These are phyloP conservation scores for Zymoseptoria brevis DNA, from an alignment of 2,329 filamentous ascomycete species.

Conservation along the genomic window DNA sequence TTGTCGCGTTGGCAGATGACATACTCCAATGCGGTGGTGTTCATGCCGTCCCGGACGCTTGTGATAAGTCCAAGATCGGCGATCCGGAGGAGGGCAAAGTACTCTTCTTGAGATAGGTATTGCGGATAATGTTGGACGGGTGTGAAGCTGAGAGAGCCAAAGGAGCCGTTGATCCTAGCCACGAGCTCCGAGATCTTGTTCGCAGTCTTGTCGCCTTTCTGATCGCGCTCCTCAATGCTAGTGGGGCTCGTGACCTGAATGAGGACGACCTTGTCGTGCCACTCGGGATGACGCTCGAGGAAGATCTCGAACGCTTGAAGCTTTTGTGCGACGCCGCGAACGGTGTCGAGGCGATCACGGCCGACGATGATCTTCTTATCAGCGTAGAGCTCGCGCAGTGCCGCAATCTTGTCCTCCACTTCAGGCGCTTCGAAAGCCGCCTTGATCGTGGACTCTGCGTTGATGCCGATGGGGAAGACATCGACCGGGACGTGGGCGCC, in stretches of 20 bases:
- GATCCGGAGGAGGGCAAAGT: constrained; percentile 84
- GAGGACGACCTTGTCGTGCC: constrained; percentile 83
- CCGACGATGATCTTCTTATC: constrained; percentile 94
- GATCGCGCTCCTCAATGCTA: constrained; percentile 64
- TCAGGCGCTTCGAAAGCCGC: constrained; percentile 61
- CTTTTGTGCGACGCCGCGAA: constrained; percentile 91
- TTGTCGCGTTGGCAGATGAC: constrained; percentile 83
- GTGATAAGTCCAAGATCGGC: constrained; percentile 92
- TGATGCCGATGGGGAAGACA: constrained; percentile 91
- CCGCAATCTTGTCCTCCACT: constrained; percentile 62
- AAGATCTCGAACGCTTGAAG: constrained; percentile 90
- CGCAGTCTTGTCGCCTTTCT: constrained; percentile 71
- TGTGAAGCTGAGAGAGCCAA: constrained; percentile 78
- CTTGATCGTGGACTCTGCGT: constrained; percentile 69
- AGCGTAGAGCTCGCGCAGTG: constrained; percentile 68
- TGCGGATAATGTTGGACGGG: constrained; percentile 94
- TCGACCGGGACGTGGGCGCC: constrained; percentile 84
- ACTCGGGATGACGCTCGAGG: constrained; percentile 81
- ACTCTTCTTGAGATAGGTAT: constrained; percentile 82
- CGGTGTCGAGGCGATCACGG: constrained; percentile 85
- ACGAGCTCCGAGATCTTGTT: constrained; percentile 87
- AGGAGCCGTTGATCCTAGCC: constrained; percentile 82
- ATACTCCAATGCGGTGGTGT: constrained; percentile 92
- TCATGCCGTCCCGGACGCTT: constrained; percentile 94
- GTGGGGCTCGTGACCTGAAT: constrained; percentile 79